These are phyloP conservation scores for Mycena floridula DNA, from an alignment of 768 basidiomycete genomes.

Conservation along the genomic window DNA sequence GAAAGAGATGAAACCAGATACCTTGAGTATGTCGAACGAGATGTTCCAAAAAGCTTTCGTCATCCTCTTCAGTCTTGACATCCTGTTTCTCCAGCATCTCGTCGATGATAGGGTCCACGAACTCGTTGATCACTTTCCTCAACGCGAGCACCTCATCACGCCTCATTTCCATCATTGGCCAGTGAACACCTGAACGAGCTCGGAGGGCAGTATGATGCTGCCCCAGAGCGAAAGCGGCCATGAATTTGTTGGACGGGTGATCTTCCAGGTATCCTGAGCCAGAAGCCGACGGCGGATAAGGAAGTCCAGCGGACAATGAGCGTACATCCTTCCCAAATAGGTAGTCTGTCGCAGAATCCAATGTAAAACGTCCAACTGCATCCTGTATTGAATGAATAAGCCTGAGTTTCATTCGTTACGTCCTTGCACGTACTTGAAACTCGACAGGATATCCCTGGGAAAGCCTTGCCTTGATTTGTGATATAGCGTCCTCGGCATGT, in stretches of 20 bases:
- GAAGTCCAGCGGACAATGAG: constrained; percentile 42
- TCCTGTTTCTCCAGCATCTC: constrained; percentile 32
- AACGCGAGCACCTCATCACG: constrained; percentile 34
- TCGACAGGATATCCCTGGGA: constrained; percentile 45
- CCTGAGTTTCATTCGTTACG: background rate
- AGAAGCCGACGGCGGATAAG: constrained; percentile 34
- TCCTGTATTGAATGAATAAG: too few relatives aligned
- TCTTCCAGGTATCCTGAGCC: constrained; percentile 13
- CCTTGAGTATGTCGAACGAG: constrained; percentile 47
- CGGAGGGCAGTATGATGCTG: constrained; percentile 33
- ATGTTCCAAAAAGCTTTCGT: constrained; percentile 40
- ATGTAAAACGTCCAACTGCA: constrained; percentile 44
- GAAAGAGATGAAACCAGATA: constrained; percentile 12
- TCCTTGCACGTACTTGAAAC: constrained; percentile 42
- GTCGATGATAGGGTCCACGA: constrained; percentile 44
- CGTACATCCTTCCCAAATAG: constrained; percentile 50
- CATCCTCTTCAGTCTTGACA: constrained; percentile 19
- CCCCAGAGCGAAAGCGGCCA: constrained; percentile 40
- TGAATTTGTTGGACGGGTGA: constrained; percentile 38
- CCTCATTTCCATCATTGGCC: constrained; percentile 51
- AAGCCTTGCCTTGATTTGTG: constrained; percentile 36
- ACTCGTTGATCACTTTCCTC: constrained; percentile 38
- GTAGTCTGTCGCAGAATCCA: constrained; percentile 60
- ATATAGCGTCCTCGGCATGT: constrained; percentile 43
- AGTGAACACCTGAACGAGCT: constrained; percentile 28